These are phyloP conservation scores for Kodamaea kakaduensis DNA, from an alignment of 805 yeast species.

Conservation along the genomic window DNA sequence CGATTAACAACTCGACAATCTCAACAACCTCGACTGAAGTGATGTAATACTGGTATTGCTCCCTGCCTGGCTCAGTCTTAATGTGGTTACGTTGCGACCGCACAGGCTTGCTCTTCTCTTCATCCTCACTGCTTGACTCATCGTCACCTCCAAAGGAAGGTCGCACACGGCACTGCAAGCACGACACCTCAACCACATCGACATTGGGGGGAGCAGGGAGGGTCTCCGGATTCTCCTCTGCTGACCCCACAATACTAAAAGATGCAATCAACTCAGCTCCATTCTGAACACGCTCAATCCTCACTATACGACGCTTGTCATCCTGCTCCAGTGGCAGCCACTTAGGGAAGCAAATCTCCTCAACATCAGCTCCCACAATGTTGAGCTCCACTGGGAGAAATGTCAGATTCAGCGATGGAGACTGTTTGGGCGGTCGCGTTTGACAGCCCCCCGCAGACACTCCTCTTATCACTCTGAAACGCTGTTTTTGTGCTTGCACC, in stretches of 20 bases:
- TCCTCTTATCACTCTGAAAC: constrained; percentile 51
- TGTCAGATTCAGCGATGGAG: constrained; percentile 24
- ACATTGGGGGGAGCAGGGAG: constrained; percentile 31
- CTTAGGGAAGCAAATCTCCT: constrained; percentile 46
- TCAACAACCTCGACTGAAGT: constrained; percentile 66
- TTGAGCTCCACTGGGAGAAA: constrained; percentile 46
- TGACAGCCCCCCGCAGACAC: constrained; percentile 55
- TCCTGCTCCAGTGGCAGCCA: constrained; percentile 46
- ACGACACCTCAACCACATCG: constrained; percentile 56
- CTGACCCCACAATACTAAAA: constrained; percentile 51
- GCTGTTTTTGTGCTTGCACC: no score
- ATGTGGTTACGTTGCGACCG: constrained; percentile 6
- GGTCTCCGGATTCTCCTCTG: constrained; percentile 42
- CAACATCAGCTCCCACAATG: constrained; percentile 42
- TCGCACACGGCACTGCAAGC: constrained; percentile 44
- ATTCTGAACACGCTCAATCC: constrained; percentile 52
- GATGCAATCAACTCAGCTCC: constrained; percentile 44
- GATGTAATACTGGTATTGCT: constrained; percentile 43
- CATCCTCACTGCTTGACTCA: constrained; percentile 22
- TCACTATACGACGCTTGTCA: constrained; percentile 54
- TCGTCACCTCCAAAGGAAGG: constrained; percentile 26
- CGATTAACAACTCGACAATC: constrained; percentile 59
- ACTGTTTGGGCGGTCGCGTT: constrained; percentile 50
- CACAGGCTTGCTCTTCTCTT: constrained; percentile 10
- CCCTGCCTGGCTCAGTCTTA: constrained; percentile 23